Base-by-base conservation (phyloP, 164 flowering plant genomes). In the Cinnamomum micranthum region DNA sequence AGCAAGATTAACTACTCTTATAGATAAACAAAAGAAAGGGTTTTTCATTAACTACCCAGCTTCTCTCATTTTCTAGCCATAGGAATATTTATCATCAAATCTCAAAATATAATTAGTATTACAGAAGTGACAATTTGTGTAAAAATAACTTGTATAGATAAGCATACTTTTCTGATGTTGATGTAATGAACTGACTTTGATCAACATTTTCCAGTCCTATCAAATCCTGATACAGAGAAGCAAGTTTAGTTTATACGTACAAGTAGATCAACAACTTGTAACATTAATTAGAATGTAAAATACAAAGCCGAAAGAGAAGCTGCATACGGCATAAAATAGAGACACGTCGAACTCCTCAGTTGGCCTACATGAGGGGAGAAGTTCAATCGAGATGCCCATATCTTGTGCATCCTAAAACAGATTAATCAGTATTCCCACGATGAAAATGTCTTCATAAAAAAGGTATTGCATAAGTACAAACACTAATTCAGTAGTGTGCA, bases 321-420 rank as follows among this genome's bases (percentile, higher is more conserved):
- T 59, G 68, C 92, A 75, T 88, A 95, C 97, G 68, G 91, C 87
- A 86, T 91, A 95, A 74, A 95, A 91, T 41, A 71, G 70, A 31
- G 97, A 86, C 47, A 87, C 75, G 69, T 89, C 81, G 77, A 95
- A 95, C 75, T 87, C 88, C 71, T 84, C 88, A 68, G 85, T 87
- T 68, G 89, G 85, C 76, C 80, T 77, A 80, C 88, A 85, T 79
- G 94, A 77, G 23, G 98, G 99, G 63, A 96, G 88, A 80, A 96
- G 90, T 75, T 94, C 97, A 77, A 96, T 88, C 69, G 93, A 86
- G 78, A 96, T 93, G 76, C 97, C 95, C 75, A 96, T 93, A 74
- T 91, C 98, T 82, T 88, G 98, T 74, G 95, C 95, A 86, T 96
- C 99, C 99, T 95, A 83, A 9, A 74, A 71, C 65, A 76, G n/a